phyloP scores from a whole-genome alignment of 768 basidiomycete species.

The Serendipita sp. region DNA sequence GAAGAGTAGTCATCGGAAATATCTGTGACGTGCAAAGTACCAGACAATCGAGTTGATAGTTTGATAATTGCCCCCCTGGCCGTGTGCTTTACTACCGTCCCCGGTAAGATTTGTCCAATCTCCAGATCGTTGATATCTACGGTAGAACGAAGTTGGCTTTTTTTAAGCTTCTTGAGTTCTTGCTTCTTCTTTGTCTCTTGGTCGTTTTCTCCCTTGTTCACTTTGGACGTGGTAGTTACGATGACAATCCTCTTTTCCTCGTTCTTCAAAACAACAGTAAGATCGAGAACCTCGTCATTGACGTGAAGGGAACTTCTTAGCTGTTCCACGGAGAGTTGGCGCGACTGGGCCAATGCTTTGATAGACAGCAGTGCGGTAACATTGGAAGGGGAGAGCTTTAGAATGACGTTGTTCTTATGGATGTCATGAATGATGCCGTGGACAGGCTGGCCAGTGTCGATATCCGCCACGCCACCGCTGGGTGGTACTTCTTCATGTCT shows the following conservation, averaged over 20 bases:
- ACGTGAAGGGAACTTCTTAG: slow-evolving; percentile 44
- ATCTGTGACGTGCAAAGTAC: slow-evolving; percentile 71
- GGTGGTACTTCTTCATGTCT: slow-evolving; percentile 14
- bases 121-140: slow-evolving; percentile 50
- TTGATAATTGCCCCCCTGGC: slow-evolving; percentile 65
- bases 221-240: slow-evolving; percentile 57
- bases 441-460: slow-evolving; percentile 59
- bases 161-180: slow-evolving; percentile 22
- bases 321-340: slow-evolving; percentile 47
- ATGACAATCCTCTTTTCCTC: slow-evolving; percentile 75
- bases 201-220: slow-evolving; percentile 19
- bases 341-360: slow-evolving; percentile 72
- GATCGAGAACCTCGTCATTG: slow-evolving; percentile 55
- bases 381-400: slow-evolving; percentile 53
- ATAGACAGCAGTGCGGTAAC: slow-evolving; percentile 74
- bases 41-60: slow-evolving; percentile 52
- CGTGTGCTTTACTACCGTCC: slow-evolving; percentile 61
- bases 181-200: no score
- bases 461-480: slow-evolving; percentile 30
- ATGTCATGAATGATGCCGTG: slow-evolving; percentile 61
- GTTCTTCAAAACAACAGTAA: slow-evolving; percentile 83
- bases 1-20: slow-evolving; percentile 60
- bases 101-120: slow-evolving; percentile 62
- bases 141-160: slow-evolving; percentile 26
- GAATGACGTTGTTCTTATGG: slow-evolving; percentile 69